Base-by-base conservation (phyloP, 106 monocot species). In the Platanthera zijinensis region DNA sequence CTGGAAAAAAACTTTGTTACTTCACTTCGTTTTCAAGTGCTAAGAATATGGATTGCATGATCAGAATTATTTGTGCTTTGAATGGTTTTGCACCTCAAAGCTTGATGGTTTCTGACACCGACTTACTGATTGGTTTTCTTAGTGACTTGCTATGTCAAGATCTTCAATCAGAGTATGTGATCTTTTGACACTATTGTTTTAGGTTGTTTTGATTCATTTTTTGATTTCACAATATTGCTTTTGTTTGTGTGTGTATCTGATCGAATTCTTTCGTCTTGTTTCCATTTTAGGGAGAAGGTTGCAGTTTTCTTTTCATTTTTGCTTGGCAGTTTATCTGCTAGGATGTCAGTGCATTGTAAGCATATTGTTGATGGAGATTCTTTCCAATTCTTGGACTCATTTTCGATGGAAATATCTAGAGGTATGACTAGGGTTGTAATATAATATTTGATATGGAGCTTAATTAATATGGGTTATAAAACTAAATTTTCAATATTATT, bases 111-210 rank as follows among this genome's bases (percentile, higher is more conserved):
- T 69, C 78, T 52, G 64, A 78, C 13, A 10, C 22, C 30, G 77
- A 54, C 57, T 70, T 39, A 61, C 11, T 83, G 64, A 14, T 84
- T 76, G 21, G 73, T 62, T 52, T 88, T 32, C 76, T 86, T n/a
- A 81, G 46, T 78, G 50, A 64, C 77, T 75, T 87, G 56, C 63
- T 76, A 47, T 51, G 51, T 17, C 73, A 72, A 74, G 86, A 84
- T 68, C 82, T 97, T 74, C 79, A 61, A 77, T 50, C 86, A 50
- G 78, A 88, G 97, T 99, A 90, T 83, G 94, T 87, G 14, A 52
- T 73, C 4, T 32, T 9, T 66, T 12, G 32, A 32, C 66, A 66
- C 66, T 66, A 66, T 66, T 30, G n/a, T 66, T 66, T 11, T 25
- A 11, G 66, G 30, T 10, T 2, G 25, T 66, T 70, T 46, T 30